These are phyloP conservation scores for Mercurialis annua DNA, from an alignment of 345 rosid genomes.

Conservation along the genomic window DNA sequence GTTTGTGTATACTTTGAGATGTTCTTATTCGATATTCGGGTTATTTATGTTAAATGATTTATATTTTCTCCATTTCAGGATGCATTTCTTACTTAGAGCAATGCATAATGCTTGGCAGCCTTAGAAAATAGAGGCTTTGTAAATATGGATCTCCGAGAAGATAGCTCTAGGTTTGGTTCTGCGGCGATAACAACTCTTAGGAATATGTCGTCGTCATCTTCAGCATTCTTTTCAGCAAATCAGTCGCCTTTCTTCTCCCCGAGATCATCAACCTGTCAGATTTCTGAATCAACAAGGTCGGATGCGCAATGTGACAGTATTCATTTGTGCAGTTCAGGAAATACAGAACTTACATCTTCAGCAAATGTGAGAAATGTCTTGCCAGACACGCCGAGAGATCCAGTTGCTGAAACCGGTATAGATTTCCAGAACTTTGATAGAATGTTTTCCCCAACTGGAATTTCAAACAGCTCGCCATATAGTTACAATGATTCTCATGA, in stretches of 20 bases:
- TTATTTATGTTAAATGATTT: constrained; percentile 13
- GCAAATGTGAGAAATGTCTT: constrained; percentile 35
- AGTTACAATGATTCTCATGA: constrained; percentile 33
- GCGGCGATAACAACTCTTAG: constrained; percentile 52
- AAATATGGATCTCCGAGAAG: constrained; percentile 64
- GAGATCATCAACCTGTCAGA: constrained; percentile 54
- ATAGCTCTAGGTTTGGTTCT: constrained; percentile 58
- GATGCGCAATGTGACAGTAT: constrained; percentile 59
- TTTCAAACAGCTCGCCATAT: constrained; percentile 44
- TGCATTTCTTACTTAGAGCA: constrained; percentile 26
- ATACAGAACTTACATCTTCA: constrained; percentile 41
- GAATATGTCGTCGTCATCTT: constrained; percentile 82
- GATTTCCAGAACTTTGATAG: constrained; percentile 44
- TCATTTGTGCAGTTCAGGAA: constrained; percentile 46
- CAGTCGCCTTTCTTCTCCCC: constrained; percentile 96
- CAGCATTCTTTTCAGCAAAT: constrained; percentile 85
- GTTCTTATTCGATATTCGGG: constrained; percentile 15
- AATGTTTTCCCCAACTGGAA: constrained; percentile 43
- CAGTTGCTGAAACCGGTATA: constrained; percentile 32
- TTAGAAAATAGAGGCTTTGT: constrained; percentile 22
- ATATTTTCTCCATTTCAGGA: constrained; percentile 31
- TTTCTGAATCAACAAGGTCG: constrained; percentile 59
- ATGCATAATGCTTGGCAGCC: constrained; percentile 36
- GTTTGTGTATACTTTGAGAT: neutral
- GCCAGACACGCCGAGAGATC: constrained; percentile 35